A percentile compares a stretch with the other conserved stretches of the same genome.
Conservation (phyloP, 2,329 filamentous ascomycete genomes). For the Alternaria infectoria region DNA sequence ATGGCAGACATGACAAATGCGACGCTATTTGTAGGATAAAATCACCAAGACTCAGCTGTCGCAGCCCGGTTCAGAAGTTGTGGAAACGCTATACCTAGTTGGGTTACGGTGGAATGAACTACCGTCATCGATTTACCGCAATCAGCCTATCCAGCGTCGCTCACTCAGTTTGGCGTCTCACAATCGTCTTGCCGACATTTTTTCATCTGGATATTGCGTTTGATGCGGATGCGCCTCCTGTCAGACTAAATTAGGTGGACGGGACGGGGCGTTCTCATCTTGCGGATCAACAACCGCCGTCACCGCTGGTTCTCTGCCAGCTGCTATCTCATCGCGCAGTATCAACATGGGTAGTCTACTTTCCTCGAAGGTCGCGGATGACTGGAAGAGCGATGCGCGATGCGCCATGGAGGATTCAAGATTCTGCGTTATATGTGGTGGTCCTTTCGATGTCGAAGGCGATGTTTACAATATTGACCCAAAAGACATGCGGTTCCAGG, state of each 20-base stretch:
- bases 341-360: constrained; percentile 20
- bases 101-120: background rate
- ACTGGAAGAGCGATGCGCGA: constrained; percentile 24
- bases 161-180: background rate
- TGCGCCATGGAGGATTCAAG: constrained; percentile 29
- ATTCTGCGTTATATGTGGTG: constrained; percentile 37
- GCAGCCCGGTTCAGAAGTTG: background rate
- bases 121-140: constrained; percentile 13
- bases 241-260: background rate
- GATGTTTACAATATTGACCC: constrained; percentile 28
- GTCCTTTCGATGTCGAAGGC: constrained; percentile 31
- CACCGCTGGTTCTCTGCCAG: background rate
- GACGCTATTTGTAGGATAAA: background rate
- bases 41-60: background rate
- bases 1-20: background rate
- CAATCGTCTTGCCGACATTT: background rate
- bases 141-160: constrained; percentile 1
- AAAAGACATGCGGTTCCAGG: constrained; percentile 24
- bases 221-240: background rate
- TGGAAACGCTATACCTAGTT: constrained; percentile 3
- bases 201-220: background rate
- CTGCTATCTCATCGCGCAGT: background rate
- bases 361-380: constrained; percentile 12
- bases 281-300: background rate
- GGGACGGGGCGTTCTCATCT: background rate